Evolutionary conservation across 495 filamentous ascomycete genomes (phyloP), one percentile per base, ranked within the genome.

Genomic region (Hypomontagnella monticulosa): DNA sequence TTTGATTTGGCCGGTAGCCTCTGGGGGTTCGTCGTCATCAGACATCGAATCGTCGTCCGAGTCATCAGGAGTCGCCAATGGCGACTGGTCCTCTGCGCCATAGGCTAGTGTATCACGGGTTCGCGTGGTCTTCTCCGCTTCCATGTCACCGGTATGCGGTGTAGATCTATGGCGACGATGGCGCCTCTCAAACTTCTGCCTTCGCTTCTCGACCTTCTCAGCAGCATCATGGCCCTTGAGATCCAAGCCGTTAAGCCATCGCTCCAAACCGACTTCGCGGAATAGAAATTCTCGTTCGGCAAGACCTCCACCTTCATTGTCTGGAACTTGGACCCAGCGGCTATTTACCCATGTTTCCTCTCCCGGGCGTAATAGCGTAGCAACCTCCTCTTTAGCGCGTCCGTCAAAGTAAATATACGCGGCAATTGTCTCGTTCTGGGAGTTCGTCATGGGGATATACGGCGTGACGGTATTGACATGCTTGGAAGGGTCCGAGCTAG

Each of bases 321-420:
- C 87, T 1, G 93, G 92, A 3, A 99, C 87, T 71, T 94, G 92
- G 60, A 99, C 95, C 95, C 95, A 99, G 72, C 95, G 82, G 8
- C 93, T 97, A 67, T 97, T 97, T 19, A 99, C 96, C 95, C 95
- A 99, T 0, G 95, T 99, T 76, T 99, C 95, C 65, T 97, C 95
- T 40, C 96, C 96, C 15, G 93, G 87, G 54, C 95, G 84, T 33
- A 99, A 81, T 40, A 99, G 78, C 32, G 95, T 99, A 55, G 95
- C 95, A 12, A 98, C 96, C 75, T 99, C 95, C 70, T 99, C 95
- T 77, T 99, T 98, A 27, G 87, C 83, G 47, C 96, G 83, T 10
- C 95, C 95, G 75, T 99, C 95, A 71, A 99, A 99, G 80, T 98
- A 98, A 57, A 99, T 97, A 72, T 99, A 99, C 10, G 95, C 95